Percentiles rank a stretch among this genome's conserved stretches.
Conservation (phyloP, 2,329 filamentous ascomycete species). For the Botrytis sinoallii region DNA sequence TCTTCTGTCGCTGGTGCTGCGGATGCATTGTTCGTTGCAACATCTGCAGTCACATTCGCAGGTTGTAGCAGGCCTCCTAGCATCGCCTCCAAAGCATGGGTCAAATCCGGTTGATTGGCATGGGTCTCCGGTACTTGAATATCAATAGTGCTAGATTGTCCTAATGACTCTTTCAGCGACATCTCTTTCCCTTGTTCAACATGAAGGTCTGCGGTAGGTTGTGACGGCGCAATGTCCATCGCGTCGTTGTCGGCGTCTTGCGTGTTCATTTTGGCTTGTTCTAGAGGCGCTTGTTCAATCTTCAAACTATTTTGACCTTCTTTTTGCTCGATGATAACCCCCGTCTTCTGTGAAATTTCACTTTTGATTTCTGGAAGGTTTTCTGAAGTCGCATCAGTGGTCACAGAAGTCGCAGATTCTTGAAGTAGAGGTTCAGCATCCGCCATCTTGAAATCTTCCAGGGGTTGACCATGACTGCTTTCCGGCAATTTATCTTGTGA, state of each 20-base stretch:
- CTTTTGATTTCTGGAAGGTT: background rate
- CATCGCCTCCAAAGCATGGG: slow-evolving; percentile 34
- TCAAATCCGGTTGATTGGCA: slow-evolving; percentile 27
- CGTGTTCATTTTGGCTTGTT: background rate
- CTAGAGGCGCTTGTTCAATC: background rate
- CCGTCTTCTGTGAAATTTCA: background rate
- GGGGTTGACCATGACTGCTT: background rate
- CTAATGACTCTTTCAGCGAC: background rate
- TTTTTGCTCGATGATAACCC: background rate
- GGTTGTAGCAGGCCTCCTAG: slow-evolving; percentile 30
- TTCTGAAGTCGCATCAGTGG: background rate
- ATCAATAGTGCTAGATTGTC: background rate
- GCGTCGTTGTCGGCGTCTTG: background rate
- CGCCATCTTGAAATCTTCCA: slow-evolving; percentile 10
- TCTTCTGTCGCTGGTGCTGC: slow-evolving; percentile 21
- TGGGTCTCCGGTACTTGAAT: background rate
- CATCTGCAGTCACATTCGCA: background rate
- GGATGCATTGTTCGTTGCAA: background rate
- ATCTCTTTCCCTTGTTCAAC: background rate
- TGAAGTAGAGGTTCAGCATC: background rate
- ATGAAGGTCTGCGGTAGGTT: background rate
- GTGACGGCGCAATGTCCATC: background rate
- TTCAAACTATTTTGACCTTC: background rate
- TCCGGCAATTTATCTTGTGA: background rate
- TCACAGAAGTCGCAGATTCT: slow-evolving; percentile 1